phyloP scores from a whole-genome alignment of 495 filamentous ascomycete species.

The Penicillium arizonense region DNA sequence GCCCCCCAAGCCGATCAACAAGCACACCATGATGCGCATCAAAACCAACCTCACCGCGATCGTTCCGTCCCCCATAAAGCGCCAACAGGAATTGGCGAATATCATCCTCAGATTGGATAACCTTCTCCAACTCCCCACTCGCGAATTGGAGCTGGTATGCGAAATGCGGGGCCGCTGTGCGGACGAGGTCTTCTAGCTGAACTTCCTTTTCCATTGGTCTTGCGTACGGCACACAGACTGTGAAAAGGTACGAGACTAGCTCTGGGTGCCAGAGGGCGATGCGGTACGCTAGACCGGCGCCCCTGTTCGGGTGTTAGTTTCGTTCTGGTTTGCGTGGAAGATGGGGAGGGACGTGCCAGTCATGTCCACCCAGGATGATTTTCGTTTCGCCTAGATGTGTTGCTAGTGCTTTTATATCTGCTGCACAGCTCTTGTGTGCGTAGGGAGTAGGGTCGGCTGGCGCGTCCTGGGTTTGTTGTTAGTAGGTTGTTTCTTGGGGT shows the following conservation, averaged over 20 bases:
- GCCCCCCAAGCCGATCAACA: slow-evolving; percentile 47
- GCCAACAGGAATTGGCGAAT: slow-evolving; percentile 66
- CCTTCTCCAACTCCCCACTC: slow-evolving; percentile 61
- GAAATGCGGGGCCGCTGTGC: slow-evolving; percentile 65
- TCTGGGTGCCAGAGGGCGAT: slow-evolving; percentile 69
- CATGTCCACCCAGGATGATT: slow-evolving; percentile 79
- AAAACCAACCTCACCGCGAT: slow-evolving; percentile 54
- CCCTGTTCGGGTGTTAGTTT: slow-evolving; percentile 30
- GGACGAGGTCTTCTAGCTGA: slow-evolving; percentile 54
- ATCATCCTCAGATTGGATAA: slow-evolving; percentile 51
- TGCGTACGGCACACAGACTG: slow-evolving; percentile 72
- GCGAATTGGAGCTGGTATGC: slow-evolving; percentile 79
- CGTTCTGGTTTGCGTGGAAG: background rate
- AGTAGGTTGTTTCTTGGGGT: background rate
- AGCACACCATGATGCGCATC: slow-evolving; percentile 55
- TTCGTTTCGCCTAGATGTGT: slow-evolving; percentile 52
- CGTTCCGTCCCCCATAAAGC: slow-evolving; percentile 63
- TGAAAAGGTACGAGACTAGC: slow-evolving; percentile 69
- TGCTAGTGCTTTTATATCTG: slow-evolving; percentile 67
- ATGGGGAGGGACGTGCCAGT: slow-evolving; percentile 55
- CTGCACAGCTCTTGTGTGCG: slow-evolving; percentile 64
- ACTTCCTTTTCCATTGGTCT: slow-evolving; percentile 48
- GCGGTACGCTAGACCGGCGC: slow-evolving; percentile 58
- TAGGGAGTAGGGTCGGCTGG: slow-evolving; percentile 58
- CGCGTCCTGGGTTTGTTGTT: slow-evolving; percentile 47